Percentiles rank a stretch among this genome's conserved stretches.
These are phyloP conservation scores for Trichosporon ovoides DNA, from an alignment of 1,284 basidiomycete species.

Conservation along the genomic window DNA sequence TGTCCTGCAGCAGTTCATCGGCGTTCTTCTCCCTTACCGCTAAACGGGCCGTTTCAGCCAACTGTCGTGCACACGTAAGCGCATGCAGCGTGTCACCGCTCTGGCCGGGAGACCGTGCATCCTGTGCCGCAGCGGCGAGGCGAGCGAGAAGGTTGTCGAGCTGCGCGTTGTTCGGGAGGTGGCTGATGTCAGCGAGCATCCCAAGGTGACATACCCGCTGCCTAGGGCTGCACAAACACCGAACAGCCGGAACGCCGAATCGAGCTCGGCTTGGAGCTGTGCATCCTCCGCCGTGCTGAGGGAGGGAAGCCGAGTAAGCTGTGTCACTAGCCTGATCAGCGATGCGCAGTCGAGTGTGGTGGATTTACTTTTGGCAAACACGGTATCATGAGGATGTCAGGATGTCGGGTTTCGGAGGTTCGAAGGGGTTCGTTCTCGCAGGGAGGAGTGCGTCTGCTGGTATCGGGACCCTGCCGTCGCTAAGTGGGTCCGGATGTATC, in stretches of 20 bases:
- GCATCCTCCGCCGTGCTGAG: neutral
- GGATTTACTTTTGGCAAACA: no score
- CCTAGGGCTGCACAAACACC: no score
- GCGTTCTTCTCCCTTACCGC: slow-evolving; percentile 13
- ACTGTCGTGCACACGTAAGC: neutral
- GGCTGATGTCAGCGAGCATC: neutral
- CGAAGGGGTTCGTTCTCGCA: no score
- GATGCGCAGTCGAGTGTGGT: no score
- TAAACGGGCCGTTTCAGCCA: slow-evolving; percentile 1
- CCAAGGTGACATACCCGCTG: neutral
- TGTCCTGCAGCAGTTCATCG: slow-evolving; percentile 18
- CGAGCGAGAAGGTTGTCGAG: neutral
- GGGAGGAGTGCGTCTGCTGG: no score
- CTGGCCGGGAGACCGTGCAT: neutral
- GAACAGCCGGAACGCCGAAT: no score
- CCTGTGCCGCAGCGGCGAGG: neutral
- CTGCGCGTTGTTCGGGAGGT: slow-evolving; percentile 9
- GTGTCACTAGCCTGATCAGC: no score
- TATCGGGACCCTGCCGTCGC: no score
- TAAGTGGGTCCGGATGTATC: no score
- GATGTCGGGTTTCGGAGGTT: no score
- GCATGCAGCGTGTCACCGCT: slow-evolving; percentile 2
- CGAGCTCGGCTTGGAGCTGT: no score
- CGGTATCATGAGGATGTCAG: no score
- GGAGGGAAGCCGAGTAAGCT: neutral